Conservation (phyloP, 495 filamentous ascomycete species). For the Glarea lozoyensis region DNA sequence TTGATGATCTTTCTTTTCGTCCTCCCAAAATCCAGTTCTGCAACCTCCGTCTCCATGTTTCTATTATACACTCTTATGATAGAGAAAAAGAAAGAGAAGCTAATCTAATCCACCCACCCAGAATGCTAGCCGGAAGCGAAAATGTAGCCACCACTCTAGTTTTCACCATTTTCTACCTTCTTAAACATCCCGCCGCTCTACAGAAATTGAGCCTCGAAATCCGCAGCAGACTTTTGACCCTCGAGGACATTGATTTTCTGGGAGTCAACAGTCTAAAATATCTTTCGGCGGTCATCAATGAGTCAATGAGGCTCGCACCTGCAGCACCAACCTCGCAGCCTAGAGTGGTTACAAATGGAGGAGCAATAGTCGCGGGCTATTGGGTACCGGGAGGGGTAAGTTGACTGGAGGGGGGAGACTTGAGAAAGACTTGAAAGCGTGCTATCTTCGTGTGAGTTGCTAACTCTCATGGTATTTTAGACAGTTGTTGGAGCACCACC, state of each 20-base stretch:
- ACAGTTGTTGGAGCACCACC: too few relatives aligned
- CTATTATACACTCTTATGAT: too few relatives aligned
- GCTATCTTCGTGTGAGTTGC: too few relatives aligned
- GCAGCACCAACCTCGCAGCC: background rate
- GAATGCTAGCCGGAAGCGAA: background rate
- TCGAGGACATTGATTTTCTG: constrained; percentile 92
- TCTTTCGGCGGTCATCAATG: background rate
- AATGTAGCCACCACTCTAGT: background rate
- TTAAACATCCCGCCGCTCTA: background rate
- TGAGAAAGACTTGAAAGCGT: too few relatives aligned
- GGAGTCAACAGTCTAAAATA: background rate
- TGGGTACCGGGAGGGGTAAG: background rate
- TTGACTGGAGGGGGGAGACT: too few relatives aligned
- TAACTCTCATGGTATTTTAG: too few relatives aligned
- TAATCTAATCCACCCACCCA: background rate
- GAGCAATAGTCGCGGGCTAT: background rate
- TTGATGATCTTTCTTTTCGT: too few relatives aligned
- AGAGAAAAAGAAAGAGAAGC: too few relatives aligned
- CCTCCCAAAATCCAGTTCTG: too few relatives aligned
- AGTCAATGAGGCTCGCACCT: background rate
- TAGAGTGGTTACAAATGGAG: background rate
- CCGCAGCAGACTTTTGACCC: constrained; percentile 59
- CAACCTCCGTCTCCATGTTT: too few relatives aligned
- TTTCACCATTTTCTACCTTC: background rate
- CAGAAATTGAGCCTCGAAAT: background rate